Evolutionary conservation across 108 stramenopile genomes (phyloP), one percentile per base, ranked within the genome.

Genomic region (Licmophora abbreviata): DNA sequence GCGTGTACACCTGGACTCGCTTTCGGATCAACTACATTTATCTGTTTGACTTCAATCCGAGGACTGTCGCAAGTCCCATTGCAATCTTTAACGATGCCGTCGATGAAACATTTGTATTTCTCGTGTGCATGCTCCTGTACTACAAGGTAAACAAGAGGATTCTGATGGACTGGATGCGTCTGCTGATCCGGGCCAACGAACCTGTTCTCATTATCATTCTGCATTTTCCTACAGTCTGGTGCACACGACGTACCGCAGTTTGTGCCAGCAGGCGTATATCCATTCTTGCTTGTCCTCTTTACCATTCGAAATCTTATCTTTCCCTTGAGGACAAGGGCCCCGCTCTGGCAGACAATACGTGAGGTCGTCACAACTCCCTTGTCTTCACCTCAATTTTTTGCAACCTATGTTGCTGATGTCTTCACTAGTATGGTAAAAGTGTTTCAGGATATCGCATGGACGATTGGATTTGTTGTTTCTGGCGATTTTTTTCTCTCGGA

Each of bases 381-480:
- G 40, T 51, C 63, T 15, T 72, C 81, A 20, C 88, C 90, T 17
- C 70, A 78, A 23, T 97, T 97, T 43, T 93, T 88, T 63, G 64
- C 59, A 29, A 79, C 76, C 3, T 97, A 91, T 57, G 65, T 83
- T 24, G 88, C 81, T 42, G 88, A 90, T 74, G 85, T 90, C 27
- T 85, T 90, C 41, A 90, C 88, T 29, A 83, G 79, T 46, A 83
- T 93, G 79, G 85, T 93, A 24, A 95, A 95, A 74, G 89, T 94
- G 7, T 86, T 89, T 38, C 90, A 89, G 63, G 94, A 97, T 58
- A 52, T 85, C 24, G 66, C 81, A 3, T 97, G 94, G 93, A 76
- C 90, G 12, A 21, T 66, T 29, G 83, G 82, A 54, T 97, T 82
- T 66, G 63, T 95, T 10, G 25, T 79, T 3, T 85, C 83, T 12